Evolutionary conservation across 768 basidiomycete species (phyloP).

Genomic region (Kwoniella bestiolae): DNA sequence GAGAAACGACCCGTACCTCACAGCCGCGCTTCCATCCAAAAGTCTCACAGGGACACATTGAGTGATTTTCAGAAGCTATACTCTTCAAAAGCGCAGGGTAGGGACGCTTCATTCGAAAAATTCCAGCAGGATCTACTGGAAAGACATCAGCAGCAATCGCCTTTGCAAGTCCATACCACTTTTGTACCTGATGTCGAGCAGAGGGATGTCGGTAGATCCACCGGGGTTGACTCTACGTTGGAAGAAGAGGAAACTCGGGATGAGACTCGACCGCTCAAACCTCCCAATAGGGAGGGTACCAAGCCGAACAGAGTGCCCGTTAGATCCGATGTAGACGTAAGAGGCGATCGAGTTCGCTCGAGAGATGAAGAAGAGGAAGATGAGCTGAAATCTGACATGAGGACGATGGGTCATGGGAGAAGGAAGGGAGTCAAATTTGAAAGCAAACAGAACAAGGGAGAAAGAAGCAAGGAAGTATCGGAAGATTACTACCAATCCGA

Average conservation of each 20-base stretch:
- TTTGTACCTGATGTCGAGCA: not conserved
- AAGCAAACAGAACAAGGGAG: not conserved
- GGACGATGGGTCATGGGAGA: conserved; percentile 5
- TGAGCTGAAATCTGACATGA: not conserved
- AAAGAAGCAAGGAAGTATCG: not conserved
- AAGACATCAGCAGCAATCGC: not conserved
- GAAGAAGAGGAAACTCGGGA: not conserved
- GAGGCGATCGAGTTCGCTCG: too few relatives aligned
- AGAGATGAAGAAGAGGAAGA: not conserved
- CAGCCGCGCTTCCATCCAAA: too few relatives aligned
- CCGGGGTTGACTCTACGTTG: not conserved
- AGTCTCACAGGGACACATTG: too few relatives aligned
- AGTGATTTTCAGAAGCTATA: too few relatives aligned
- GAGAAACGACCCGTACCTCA: too few relatives aligned
- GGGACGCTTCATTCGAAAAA: too few relatives aligned
- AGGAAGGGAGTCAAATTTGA: not conserved
- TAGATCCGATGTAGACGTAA: too few relatives aligned
- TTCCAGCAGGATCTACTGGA: not conserved
- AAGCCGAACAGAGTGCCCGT: not conserved
- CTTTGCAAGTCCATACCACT: conserved; percentile 2
- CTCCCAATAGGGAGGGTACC: not conserved
- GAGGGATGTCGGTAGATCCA: not conserved
- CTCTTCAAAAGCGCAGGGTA: too few relatives aligned
- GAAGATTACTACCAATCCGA: not conserved
- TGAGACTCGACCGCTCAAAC: not conserved